These are phyloP conservation scores for Puccinia brachypodii DNA, from an alignment of 1,284 basidiomycete genomes.

Conservation along the genomic window DNA sequence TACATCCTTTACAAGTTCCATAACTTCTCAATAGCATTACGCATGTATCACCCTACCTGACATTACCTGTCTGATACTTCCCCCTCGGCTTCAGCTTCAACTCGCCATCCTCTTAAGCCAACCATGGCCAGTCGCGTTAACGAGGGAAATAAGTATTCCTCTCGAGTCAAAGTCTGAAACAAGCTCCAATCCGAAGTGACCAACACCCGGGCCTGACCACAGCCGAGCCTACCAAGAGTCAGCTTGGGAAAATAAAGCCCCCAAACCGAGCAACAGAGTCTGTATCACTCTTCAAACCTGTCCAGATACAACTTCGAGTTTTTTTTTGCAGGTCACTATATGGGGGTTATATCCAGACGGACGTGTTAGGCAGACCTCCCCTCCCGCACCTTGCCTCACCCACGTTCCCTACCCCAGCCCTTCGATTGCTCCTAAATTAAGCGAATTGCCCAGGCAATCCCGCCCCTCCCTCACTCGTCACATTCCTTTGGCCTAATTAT, in stretches of 20 bases:
- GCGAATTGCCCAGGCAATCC: neutral
- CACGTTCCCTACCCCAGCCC: too few species aligned
- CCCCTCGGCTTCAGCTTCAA: too few species aligned
- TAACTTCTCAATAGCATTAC: neutral
- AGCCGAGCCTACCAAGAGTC: neutral
- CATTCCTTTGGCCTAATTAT: constrained; percentile 3
- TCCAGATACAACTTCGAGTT: neutral
- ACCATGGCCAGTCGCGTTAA: too few species aligned
- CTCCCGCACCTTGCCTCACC: neutral
- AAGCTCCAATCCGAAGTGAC: neutral
- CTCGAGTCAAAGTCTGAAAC: neutral
- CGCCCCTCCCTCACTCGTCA: neutral
- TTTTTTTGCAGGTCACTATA: neutral
- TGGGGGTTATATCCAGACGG: neutral
- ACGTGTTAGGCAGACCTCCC: neutral
- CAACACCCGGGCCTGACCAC: neutral
- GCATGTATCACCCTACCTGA: neutral
- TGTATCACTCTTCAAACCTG: neutral
- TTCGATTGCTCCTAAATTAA: neutral
- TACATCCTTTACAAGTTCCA: neutral
- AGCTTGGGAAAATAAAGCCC: neutral
- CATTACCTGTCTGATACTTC: too few species aligned
- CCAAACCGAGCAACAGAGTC: constrained; percentile 11
- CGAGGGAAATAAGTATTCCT: neutral
- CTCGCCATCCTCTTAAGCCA: too few species aligned